Evolutionary conservation across 495 filamentous ascomycete species (phyloP).

Genomic region (Gamarada debralockiae): DNA sequence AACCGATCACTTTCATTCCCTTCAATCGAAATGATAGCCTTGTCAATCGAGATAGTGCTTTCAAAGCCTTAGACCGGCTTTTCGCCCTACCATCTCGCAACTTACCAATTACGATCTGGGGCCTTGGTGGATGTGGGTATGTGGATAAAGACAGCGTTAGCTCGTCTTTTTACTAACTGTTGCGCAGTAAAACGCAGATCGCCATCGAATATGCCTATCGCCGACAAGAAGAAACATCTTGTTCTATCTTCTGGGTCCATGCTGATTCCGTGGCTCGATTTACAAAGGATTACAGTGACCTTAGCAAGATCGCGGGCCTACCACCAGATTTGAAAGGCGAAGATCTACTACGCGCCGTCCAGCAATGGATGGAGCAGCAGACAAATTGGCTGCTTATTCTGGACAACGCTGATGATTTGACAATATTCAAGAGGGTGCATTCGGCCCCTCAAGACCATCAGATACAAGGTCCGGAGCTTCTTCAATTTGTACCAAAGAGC

Average conservation of each 20-base stretch:
- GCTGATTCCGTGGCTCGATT: slow-evolving; percentile 14
- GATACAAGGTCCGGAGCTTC: slow-evolving; percentile 4
- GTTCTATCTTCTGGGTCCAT: slow-evolving; percentile 20
- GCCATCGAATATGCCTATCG: slow-evolving; percentile 21
- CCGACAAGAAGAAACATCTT: slow-evolving; percentile 10
- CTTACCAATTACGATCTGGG: slow-evolving; percentile 11
- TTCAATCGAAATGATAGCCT: slow-evolving; percentile 9
- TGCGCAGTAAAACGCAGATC: slow-evolving; percentile 17
- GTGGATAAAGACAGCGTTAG: not conserved
- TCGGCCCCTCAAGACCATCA: not conserved
- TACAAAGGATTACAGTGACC: slow-evolving; percentile 7
- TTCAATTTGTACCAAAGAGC: slow-evolving; percentile 9
- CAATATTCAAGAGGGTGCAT: slow-evolving; percentile 8
- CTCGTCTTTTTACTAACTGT: not conserved
- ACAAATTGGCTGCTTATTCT: slow-evolving; percentile 17
- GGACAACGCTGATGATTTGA: slow-evolving; percentile 14
- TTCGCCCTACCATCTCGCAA: not conserved
- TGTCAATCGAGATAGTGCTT: slow-evolving; percentile 7
- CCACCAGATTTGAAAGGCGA: slow-evolving; percentile 16
- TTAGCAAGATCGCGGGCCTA: slow-evolving; percentile 6
- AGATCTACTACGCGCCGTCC: slow-evolving; percentile 6
- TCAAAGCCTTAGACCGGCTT: slow-evolving; percentile 9
- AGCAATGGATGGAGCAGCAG: slow-evolving; percentile 15
- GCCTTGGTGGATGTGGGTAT: slow-evolving; percentile 19
- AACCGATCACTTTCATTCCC: slow-evolving; percentile 14